Evolutionary conservation across 805 yeast genomes (phyloP).

Genomic region (Myxozyma nipponensis): DNA sequence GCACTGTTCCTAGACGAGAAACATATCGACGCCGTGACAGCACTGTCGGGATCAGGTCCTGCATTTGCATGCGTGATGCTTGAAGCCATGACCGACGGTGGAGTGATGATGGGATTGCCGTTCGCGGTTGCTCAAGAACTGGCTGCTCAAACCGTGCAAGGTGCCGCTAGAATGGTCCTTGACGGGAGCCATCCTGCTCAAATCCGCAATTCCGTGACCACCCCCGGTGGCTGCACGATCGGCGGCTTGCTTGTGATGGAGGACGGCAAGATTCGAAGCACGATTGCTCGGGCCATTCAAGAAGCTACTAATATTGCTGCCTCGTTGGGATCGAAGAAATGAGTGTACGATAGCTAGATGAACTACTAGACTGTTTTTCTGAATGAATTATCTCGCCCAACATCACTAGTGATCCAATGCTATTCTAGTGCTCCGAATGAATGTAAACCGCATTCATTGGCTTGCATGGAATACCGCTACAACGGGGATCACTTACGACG

Average conservation of each 20-base stretch:
- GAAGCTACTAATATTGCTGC: slow-evolving; percentile 68
- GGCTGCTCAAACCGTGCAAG: slow-evolving; percentile 68
- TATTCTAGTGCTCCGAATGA: no score
- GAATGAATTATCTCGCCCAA: no score
- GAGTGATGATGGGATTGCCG: slow-evolving; percentile 90
- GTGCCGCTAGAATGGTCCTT: slow-evolving; percentile 86
- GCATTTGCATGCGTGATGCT: slow-evolving; percentile 86
- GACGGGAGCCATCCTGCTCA: slow-evolving; percentile 84
- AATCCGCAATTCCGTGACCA: slow-evolving; percentile 81
- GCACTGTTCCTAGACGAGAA: slow-evolving; percentile 55
- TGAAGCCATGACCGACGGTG: slow-evolving; percentile 92
- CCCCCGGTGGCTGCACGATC: slow-evolving; percentile 98
- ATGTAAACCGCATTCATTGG: no score
- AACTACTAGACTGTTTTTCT: not conserved
- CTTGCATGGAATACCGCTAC: no score
- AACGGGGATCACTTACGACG: no score
- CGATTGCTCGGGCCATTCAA: slow-evolving; percentile 82
- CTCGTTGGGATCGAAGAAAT: slow-evolving; percentile 23
- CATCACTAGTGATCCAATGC: no score
- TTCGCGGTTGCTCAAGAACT: slow-evolving; percentile 74
- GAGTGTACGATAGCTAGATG: not conserved
- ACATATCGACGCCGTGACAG: slow-evolving; percentile 94
- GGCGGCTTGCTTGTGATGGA: slow-evolving; percentile 92
- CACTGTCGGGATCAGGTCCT: slow-evolving; percentile 94
- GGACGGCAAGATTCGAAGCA: slow-evolving; percentile 82